Conservation (phyloP, 768 basidiomycete genomes). For the Russula foetens region DNA sequence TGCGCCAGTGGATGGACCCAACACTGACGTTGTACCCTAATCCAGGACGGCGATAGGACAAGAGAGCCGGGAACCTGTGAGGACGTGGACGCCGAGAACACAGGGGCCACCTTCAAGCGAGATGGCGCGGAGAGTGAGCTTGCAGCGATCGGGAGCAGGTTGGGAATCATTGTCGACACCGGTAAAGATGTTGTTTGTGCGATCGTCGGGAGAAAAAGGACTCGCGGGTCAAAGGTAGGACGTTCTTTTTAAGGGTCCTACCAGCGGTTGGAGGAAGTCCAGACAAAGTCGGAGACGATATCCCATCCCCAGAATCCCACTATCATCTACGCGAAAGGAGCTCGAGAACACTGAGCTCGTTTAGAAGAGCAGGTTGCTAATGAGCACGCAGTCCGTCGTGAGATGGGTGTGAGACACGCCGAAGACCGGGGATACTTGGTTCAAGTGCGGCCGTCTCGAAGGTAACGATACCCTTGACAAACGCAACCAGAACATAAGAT, state of each 20-base stretch:
- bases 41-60: slow-evolving; percentile 51
- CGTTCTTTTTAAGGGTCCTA: slow-evolving; percentile 38
- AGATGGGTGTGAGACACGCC: background rate
- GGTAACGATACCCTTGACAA: background rate
- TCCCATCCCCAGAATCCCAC: too few species aligned
- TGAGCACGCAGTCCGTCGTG: background rate
- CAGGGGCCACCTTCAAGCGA: slow-evolving; percentile 34
- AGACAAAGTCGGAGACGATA: too few species aligned
- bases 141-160: slow-evolving; percentile 36
- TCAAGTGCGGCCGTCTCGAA: background rate
- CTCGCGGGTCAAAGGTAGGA: slow-evolving; percentile 52
- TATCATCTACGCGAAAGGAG: too few species aligned
- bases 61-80: slow-evolving; percentile 37
- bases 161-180: slow-evolving; percentile 32
- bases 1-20: slow-evolving; percentile 44
- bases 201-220: slow-evolving; percentile 27
- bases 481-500: too few species aligned
- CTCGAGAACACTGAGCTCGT: too few species aligned
- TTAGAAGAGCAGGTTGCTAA: too few species aligned
- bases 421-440: background rate
- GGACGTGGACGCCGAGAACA: slow-evolving; percentile 32
- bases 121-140: slow-evolving; percentile 39
- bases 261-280: slow-evolving; percentile 29
- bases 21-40: slow-evolving; percentile 45
- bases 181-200: slow-evolving; percentile 29